A percentile compares a stretch with the other conserved stretches of the same genome.
phyloP scores from a whole-genome alignment of 2,329 filamentous ascomycete species.

The Cordyceps cicadae region DNA sequence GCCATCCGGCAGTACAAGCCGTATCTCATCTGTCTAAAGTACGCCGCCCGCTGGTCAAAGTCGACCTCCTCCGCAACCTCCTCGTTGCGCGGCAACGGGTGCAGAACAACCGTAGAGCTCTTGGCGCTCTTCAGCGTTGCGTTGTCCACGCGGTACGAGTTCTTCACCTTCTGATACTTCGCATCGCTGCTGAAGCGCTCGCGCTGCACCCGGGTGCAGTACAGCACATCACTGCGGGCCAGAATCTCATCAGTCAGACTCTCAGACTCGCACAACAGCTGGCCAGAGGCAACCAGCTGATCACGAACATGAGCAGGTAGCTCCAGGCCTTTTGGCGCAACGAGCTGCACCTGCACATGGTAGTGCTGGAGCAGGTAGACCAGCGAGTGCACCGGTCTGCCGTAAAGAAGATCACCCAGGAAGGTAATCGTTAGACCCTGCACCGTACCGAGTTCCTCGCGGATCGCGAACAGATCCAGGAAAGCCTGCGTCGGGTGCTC shows the following conservation, averaged over 20 bases:
- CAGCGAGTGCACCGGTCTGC: slow-evolving; percentile 89
- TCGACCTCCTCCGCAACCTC: slow-evolving; percentile 95
- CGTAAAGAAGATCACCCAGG: slow-evolving; percentile 84
- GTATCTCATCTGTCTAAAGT: slow-evolving; percentile 99
- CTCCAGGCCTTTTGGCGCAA: slow-evolving; percentile 69
- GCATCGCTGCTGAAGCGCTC: slow-evolving; percentile 79
- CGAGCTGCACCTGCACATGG: slow-evolving; percentile 87
- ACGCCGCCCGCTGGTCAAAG: slow-evolving; percentile 91
- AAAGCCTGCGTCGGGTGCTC: slow-evolving; percentile 98
- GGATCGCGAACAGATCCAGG: slow-evolving; percentile 95
- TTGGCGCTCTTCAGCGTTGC: slow-evolving; percentile 85
- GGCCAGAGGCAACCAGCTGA: slow-evolving; percentile 62
- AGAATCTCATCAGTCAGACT: slow-evolving; percentile 81
- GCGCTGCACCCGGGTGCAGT: slow-evolving; percentile 95
- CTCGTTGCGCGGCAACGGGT: slow-evolving; percentile 86
- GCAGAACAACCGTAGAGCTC: slow-evolving; percentile 87
- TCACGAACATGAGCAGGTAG: slow-evolving; percentile 70
- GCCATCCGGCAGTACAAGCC: slow-evolving; percentile 98
- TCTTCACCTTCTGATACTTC: slow-evolving; percentile 81
- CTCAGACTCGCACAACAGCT: slow-evolving; percentile 68
- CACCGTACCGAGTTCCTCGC: slow-evolving; percentile 92
- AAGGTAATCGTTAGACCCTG: slow-evolving; percentile 96
- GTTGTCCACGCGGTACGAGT: slow-evolving; percentile 84
- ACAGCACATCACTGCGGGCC: slow-evolving; percentile 79
- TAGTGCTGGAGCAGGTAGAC: slow-evolving; percentile 93